Evolutionary conservation across 768 basidiomycete species (phyloP).

Genomic region (Dentipellis sp.): DNA sequence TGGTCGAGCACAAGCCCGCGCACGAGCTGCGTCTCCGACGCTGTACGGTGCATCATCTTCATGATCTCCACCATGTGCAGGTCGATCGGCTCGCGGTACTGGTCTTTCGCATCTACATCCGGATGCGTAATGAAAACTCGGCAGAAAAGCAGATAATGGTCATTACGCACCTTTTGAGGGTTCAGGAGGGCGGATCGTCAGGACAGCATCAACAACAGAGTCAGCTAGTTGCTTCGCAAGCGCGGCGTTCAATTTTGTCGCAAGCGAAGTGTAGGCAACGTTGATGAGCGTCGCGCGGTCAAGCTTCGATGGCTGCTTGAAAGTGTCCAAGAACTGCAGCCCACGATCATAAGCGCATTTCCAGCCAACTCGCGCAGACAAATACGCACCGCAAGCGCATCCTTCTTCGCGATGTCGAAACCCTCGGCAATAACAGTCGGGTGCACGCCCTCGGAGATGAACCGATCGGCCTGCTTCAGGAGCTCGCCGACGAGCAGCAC

Average conservation of each 20-base stretch:
- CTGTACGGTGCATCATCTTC: conserved; percentile 99
- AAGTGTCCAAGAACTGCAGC: conserved; percentile 81
- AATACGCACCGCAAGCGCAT: conserved; percentile 68
- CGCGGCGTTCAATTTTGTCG: conserved; percentile 79
- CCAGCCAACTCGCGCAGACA: conserved; percentile 12
- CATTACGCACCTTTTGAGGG: conserved; percentile 43
- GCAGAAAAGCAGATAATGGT: not conserved
- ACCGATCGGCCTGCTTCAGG: conserved; percentile 95
- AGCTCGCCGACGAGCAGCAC: conserved; percentile 93
- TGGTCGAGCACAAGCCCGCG: conserved; percentile 96
- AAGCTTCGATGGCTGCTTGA: conserved; percentile 67
- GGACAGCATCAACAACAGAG: conserved; percentile 92
- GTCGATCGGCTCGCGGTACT: conserved; percentile 86
- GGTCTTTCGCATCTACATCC: conserved; percentile 45
- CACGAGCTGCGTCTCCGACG: conserved; percentile 93
- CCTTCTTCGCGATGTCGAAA: conserved; percentile 97
- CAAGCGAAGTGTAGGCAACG: conserved; percentile 90
- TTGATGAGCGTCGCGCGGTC: conserved; percentile 89
- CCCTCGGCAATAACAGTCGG: conserved; percentile 93
- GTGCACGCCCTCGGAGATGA: conserved; percentile 96
- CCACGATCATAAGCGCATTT: conserved; percentile 12
- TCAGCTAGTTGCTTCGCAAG: conserved; percentile 85
- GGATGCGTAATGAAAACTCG: conserved; percentile 8
- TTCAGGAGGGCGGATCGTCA: conserved; percentile 70
- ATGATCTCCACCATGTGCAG: conserved; percentile 99